These are phyloP conservation scores for Diplodia scrobiculata DNA, from an alignment of 2,329 filamentous ascomycete species.

Conservation along the genomic window DNA sequence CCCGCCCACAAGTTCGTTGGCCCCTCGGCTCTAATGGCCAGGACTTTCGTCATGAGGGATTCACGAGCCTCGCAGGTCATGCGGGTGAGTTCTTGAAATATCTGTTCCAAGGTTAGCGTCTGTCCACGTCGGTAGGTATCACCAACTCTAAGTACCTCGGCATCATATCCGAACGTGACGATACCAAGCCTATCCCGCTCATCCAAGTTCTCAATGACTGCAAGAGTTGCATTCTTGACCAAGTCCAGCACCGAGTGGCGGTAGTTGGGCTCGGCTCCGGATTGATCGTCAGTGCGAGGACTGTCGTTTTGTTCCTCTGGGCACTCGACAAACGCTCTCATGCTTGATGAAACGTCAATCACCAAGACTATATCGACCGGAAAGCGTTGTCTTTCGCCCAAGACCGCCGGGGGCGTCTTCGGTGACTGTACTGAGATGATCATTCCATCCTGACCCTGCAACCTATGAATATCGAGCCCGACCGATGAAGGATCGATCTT, in stretches of 20 bases:
- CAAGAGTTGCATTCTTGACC: slow-evolving; percentile 61
- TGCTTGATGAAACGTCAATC: slow-evolving; percentile 64
- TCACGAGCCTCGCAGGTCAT: slow-evolving; percentile 48
- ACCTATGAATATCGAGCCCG: slow-evolving; percentile 24
- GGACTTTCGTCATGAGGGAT: slow-evolving; percentile 48
- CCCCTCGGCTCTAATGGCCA: slow-evolving; percentile 44
- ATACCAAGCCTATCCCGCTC: slow-evolving; percentile 60
- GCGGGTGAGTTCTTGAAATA: not conserved
- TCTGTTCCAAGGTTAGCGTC: not conserved
- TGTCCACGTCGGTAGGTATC: not conserved
- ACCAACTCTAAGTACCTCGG: slow-evolving; percentile 37
- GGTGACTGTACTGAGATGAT: slow-evolving; percentile 55
- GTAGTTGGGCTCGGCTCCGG: slow-evolving; percentile 52
- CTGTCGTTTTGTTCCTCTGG: slow-evolving; percentile 41
- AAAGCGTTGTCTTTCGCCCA: slow-evolving; percentile 38
- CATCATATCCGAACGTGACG: slow-evolving; percentile 55
- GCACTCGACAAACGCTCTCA: slow-evolving; percentile 53
- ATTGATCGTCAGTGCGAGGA: not conserved
- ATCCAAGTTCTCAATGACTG: slow-evolving; percentile 60
- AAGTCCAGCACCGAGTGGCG: slow-evolving; percentile 58
- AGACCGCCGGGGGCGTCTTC: slow-evolving; percentile 36
- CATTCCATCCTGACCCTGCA: slow-evolving; percentile 43
- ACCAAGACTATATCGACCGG: slow-evolving; percentile 64
- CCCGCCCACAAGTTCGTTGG: slow-evolving; percentile 63
- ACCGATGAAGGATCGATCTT: not conserved